Percentiles rank a stretch among this genome's conserved stretches.
Conservation (phyloP, 2,329 filamentous ascomycete genomes). For the Calonectria pseudoreteaudii region DNA sequence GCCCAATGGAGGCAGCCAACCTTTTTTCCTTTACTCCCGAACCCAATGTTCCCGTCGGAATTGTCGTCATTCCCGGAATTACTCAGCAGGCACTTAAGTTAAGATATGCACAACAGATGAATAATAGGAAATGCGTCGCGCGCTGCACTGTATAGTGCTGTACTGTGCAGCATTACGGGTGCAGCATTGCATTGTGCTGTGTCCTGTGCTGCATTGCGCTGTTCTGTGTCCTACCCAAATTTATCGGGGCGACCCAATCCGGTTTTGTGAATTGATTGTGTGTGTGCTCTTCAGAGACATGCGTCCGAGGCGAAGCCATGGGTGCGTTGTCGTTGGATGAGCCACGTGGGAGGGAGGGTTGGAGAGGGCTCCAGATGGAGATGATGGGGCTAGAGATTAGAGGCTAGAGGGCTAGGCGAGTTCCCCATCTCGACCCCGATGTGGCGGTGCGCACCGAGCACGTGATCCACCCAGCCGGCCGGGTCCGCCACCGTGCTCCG, state of each 20-base stretch:
- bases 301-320: slow-evolving; percentile 25
- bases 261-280: slow-evolving; percentile 9
- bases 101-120: neutral
- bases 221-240: neutral
- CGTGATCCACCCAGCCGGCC: slow-evolving; percentile 33
- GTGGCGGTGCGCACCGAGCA: slow-evolving; percentile 32
- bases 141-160: slow-evolving; percentile 1
- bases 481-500: slow-evolving; percentile 36
- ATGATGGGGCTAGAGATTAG: slow-evolving; percentile 6
- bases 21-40: neutral
- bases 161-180: slow-evolving; percentile 5
- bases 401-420: neutral
- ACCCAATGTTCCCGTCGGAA: slow-evolving; percentile 12
- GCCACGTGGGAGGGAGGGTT: slow-evolving; percentile 38
- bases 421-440: neutral
- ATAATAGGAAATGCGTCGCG: neutral
- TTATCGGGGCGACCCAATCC: slow-evolving; percentile 19
- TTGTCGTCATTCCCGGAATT: slow-evolving; percentile 13
- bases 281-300: slow-evolving; percentile 33
- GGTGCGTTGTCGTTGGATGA: slow-evolving; percentile 28
- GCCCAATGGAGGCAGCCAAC: slow-evolving; percentile 23
- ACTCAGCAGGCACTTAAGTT: slow-evolving; percentile 15
- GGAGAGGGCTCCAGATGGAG: slow-evolving; percentile 1
- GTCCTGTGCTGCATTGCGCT: neutral
- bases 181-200: neutral